A percentile compares a stretch with the other conserved stretches of the same genome.
phyloP scores from a whole-genome alignment of 2,329 filamentous ascomycete species.

The Trichophyton verrucosum region DNA sequence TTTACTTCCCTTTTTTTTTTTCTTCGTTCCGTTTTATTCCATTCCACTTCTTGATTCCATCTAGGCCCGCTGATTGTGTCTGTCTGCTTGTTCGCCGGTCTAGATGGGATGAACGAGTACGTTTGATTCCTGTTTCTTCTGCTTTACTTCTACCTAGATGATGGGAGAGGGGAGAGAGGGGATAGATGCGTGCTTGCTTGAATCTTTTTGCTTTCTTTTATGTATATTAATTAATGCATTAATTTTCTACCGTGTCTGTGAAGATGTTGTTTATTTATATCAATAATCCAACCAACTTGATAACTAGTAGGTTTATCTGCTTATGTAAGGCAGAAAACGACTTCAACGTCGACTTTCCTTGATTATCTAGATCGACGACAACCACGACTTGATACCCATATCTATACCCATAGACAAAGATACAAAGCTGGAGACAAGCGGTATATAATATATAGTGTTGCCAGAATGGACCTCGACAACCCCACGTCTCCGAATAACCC shows the following conservation, averaged over 20 bases:
- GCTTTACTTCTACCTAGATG: no score
- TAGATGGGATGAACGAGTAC: background rate
- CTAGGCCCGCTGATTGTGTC: background rate
- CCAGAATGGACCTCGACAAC: background rate
- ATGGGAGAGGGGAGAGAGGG: background rate
- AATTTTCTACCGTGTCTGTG: background rate
- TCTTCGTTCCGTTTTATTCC: background rate
- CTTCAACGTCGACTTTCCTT: background rate
- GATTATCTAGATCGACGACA: background rate
- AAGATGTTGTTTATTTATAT: background rate
- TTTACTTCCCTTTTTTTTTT: background rate
- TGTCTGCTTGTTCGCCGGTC: no score
- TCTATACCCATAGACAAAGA: background rate
- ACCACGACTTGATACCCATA: background rate
- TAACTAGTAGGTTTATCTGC: background rate
- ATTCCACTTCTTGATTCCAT: background rate
- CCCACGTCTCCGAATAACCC: background rate
- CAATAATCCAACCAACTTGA: no score
- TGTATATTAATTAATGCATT: background rate
- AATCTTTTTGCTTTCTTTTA: background rate
- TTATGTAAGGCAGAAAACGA: background rate
- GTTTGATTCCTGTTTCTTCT: background rate
- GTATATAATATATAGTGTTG: background rate
- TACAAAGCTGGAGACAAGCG: background rate
- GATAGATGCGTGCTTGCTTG: background rate